Evolutionary conservation across 129 eudicot species (phyloP), one percentile per base, ranked within the genome.

Genomic region (Pittosporum tobira): DNA sequence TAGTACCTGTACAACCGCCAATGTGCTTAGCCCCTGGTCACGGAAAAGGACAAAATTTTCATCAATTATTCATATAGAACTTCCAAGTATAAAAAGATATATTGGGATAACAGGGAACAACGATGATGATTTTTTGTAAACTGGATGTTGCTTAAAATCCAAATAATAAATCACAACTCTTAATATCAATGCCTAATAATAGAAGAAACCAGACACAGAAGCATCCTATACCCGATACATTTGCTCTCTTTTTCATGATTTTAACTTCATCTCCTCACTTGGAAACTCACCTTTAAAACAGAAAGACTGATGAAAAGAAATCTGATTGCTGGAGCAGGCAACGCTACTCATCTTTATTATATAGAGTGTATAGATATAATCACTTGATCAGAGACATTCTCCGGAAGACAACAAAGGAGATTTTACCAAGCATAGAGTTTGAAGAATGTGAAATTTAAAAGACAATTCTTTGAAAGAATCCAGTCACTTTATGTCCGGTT

Each of bases 1-100:
- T 28, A 25, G 57, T 80, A 90, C 97, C 97, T 57, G 97, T 63
- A 76, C 94, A 90, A 48, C 95, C 95, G 25, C 97, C 97, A 45
- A 90, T 82, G 82, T 90, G 95, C 61, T 85, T 71, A 30, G 86
- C 97, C 9, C 97, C 97, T 90, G 94, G 52, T 49, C 37, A 64
- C 22, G 24, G 48, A 78, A 45, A 67, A 53, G 7, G 46, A 55
- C 12, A 49, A 24, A 65, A 40, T 67, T 51, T 29, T 65, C 20
- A 61, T 52, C 20, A 37, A 49, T 5, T 16, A n/a, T 24, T 38
- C 13, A 18, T 34, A 16, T 19, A 42, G 5, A 59, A 59, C 1
- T 48, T 20, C 24, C 50, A 34, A 37, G 38, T 43, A 59, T 21
- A 68, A 29, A 62, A 52, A 24, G n/a, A n/a, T n/a, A n/a, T n/a